phyloP scores from a whole-genome alignment of 2,329 filamentous ascomycete species.

The Aspergillus fructus region DNA sequence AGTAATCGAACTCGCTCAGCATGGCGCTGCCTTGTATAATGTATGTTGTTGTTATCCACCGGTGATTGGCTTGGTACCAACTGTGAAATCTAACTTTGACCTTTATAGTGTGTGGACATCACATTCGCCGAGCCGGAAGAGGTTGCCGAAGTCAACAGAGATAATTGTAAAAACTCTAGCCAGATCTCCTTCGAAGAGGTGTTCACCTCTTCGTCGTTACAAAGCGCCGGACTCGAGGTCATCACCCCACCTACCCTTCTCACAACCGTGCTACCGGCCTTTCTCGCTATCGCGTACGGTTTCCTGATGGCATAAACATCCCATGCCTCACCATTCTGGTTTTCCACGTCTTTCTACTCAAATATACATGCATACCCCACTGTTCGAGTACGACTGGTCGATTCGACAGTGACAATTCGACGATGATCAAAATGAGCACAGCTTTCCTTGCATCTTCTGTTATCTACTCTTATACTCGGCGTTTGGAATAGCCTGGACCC shows the following conservation, averaged over 20 bases:
- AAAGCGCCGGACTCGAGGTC: constrained; percentile 23
- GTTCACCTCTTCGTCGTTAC: constrained; percentile 51
- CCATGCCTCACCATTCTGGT: neutral
- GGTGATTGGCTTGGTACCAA: neutral
- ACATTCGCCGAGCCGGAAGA: constrained; percentile 81
- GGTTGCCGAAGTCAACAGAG: constrained; percentile 70
- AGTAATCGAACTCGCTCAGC: constrained; percentile 76
- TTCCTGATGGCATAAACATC: neutral
- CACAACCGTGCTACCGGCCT: constrained; percentile 25
- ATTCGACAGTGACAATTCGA: neutral
- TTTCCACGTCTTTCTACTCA: neutral
- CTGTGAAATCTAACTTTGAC: neutral
- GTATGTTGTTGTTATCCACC: constrained; percentile 51
- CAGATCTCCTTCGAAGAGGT: constrained; percentile 74
- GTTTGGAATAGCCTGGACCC: neutral
- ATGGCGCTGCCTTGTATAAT: constrained; percentile 80
- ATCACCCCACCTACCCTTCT: constrained; percentile 14
- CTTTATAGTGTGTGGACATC: constrained; percentile 81
- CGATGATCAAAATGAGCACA: constrained; percentile 5
- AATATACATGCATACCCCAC: neutral
- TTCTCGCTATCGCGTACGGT: constrained; percentile 22
- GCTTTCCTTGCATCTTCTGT: neutral
- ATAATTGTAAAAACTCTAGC: constrained; percentile 87
- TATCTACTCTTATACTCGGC: neutral
- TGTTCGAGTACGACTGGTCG: constrained; percentile 4